These are phyloP conservation scores for Yarrowia bubula DNA, from an alignment of 805 yeast genomes.

Conservation along the genomic window DNA sequence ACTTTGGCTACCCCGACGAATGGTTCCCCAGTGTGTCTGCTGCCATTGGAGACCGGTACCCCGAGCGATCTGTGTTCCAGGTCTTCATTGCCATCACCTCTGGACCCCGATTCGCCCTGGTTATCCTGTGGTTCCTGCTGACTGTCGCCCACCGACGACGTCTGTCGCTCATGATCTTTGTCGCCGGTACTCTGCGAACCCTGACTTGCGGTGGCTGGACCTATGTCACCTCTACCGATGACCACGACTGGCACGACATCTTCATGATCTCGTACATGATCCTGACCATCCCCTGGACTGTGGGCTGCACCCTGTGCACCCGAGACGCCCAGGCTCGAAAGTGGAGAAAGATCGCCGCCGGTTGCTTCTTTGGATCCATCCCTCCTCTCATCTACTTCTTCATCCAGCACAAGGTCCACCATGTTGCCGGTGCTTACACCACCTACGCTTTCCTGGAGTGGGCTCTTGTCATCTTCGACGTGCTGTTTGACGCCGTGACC, in stretches of 20 bases:
- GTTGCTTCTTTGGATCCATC: slow-evolving; percentile 65
- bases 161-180: slow-evolving; percentile 40
- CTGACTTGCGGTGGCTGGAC: slow-evolving; percentile 99
- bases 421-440: slow-evolving; percentile 90
- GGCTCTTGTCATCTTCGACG: slow-evolving; percentile 79
- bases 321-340: slow-evolving; percentile 48
- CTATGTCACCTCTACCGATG: slow-evolving; percentile 93
- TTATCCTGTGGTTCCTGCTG: slow-evolving; percentile 49
- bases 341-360: slow-evolving; percentile 53
- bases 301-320: slow-evolving; percentile 55
- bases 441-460: slow-evolving; percentile 93
- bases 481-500: slow-evolving; percentile 81
- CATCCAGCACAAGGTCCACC: slow-evolving; percentile 88
- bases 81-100: slow-evolving; percentile 87
- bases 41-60: slow-evolving; percentile 94
- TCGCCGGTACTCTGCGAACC: slow-evolving; percentile 79
- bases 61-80: slow-evolving; percentile 91
- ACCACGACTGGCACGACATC: slow-evolving; percentile 92
- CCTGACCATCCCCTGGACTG: slow-evolving; percentile 88
- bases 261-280: slow-evolving; percentile 91
- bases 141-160: slow-evolving; percentile 39
- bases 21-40: slow-evolving; percentile 99
- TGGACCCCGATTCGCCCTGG: slow-evolving; percentile 80
- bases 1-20: slow-evolving; percentile 91
- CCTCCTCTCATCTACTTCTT: slow-evolving; percentile 85